Conservation (phyloP, 177 flowering plant species). For the Telopea speciosissima region DNA sequence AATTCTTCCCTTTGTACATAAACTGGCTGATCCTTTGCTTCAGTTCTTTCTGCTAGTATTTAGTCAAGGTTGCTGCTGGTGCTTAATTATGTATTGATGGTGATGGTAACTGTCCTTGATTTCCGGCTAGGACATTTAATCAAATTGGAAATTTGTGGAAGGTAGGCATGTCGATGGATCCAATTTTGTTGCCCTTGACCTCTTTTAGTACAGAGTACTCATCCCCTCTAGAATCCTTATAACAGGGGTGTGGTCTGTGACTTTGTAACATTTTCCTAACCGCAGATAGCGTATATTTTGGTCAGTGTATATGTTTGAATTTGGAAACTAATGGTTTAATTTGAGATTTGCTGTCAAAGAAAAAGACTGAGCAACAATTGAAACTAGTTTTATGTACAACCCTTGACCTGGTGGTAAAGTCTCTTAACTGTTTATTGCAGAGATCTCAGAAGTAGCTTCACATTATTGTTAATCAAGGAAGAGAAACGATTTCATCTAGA, state of each 20-base stretch:
- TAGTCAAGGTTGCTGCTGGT: background rate
- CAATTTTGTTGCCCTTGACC: background rate
- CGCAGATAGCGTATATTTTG: background rate
- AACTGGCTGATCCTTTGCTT: background rate
- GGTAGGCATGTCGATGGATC: background rate
- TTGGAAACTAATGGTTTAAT: no score
- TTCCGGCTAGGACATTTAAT: background rate
- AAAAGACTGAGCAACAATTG: background rate
- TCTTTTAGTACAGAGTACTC: background rate
- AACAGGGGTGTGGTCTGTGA: background rate
- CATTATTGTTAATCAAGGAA: background rate
- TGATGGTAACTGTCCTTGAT: background rate
- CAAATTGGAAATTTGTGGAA: background rate
- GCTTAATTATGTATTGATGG: background rate
- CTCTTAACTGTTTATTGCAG: no score
- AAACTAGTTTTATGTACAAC: background rate
- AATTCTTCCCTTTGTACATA: background rate
- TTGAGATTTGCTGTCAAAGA: background rate
- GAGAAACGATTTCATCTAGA: background rate
- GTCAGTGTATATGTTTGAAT: background rate
- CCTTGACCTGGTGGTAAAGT: background rate
- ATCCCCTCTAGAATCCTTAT: background rate
- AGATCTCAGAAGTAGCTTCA: no score
- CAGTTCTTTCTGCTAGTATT: background rate
- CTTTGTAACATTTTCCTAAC: background rate